Evolutionary conservation across 805 yeast genomes (phyloP).

Genomic region (Candida krabiensis): DNA sequence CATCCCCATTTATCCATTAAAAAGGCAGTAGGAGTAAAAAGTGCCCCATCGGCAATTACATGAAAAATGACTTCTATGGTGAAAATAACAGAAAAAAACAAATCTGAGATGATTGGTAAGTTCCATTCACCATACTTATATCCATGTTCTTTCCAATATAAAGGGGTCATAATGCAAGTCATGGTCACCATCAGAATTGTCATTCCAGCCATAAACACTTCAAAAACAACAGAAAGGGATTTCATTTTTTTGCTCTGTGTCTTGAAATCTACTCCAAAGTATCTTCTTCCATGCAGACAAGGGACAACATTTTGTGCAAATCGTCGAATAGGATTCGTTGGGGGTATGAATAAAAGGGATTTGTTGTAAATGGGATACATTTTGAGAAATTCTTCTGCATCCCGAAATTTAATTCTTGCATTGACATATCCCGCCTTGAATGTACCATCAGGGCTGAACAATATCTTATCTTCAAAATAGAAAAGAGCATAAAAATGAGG

Average conservation of each 20-base stretch:
- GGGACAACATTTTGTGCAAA: slow-evolving; percentile 69
- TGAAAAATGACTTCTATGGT: slow-evolving; percentile 65
- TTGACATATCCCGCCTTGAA: slow-evolving; percentile 1
- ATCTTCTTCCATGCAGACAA: slow-evolving; percentile 67
- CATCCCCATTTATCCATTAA: slow-evolving; percentile 72
- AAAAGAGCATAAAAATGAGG: slow-evolving; percentile 7
- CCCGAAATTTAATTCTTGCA: slow-evolving; percentile 24
- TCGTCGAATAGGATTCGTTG: slow-evolving; percentile 59
- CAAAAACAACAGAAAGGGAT: slow-evolving; percentile 47
- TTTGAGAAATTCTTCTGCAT: slow-evolving; percentile 39
- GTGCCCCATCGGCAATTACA: slow-evolving; percentile 76
- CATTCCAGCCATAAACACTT: slow-evolving; percentile 49
- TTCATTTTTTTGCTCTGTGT: neutral
- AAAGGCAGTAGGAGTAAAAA: slow-evolving; percentile 79
- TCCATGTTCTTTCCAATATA: slow-evolving; percentile 45
- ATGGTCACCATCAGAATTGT: slow-evolving; percentile 63
- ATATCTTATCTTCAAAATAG: slow-evolving; percentile 5
- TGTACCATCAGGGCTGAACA: slow-evolving; percentile 7
- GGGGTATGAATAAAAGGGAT: slow-evolving; percentile 60
- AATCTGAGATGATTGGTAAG: slow-evolving; percentile 61
- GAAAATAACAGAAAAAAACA: slow-evolving; percentile 57
- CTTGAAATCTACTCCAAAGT: slow-evolving; percentile 18
- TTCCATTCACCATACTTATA: slow-evolving; percentile 38
- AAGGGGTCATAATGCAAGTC: slow-evolving; percentile 77
- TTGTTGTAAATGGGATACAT: slow-evolving; percentile 67